Base-by-base conservation (phyloP, 441 rosid species). In the Geranium incanum region DNA sequence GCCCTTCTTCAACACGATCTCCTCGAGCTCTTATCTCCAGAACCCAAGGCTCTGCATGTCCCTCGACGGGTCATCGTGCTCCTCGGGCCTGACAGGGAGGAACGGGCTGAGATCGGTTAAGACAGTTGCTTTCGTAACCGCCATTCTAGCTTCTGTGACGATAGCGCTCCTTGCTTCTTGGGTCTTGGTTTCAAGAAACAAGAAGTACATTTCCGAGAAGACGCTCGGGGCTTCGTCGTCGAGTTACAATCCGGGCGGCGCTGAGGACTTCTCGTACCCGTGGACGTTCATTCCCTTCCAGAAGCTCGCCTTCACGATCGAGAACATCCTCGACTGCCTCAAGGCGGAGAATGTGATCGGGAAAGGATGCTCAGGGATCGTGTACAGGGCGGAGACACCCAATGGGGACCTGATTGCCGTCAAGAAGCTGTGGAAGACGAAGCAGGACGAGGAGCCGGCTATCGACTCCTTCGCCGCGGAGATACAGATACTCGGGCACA, bases 231-330 rank as follows among this genome's bases (percentile, higher is more conserved):
- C 73, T 3, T 83, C 79, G 15, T 66, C 73, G 4, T 83, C 79
- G 18, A 13, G 18, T 15, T 68, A 78, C 16, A 39, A 39, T 7
- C 67, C 88, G 0, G 85, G 85, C 60, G 85, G 85, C 60, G 82
- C 84, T 9, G 98, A 93, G 64, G 98, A 93, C 73, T 91, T 91
- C 76, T 93, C 97, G 0, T 88, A 87, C 72, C 98, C 97, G 1
- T 93, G 96, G 97, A 89, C 97, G 3, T 93, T 91, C 80, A 93
- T 91, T 70, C 98, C 98, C 16, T 93, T 93, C 71, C 95, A 91
- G 68, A 91, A 89, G 80, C 87, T 89, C 59, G 81, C 77, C 72
- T 88, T 88, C 74, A 83, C 86, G 59, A 81, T 89, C 45, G 92
- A 91, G 68, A 91, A 86, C 85, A 87, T 93, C 68, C 78, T 93